Evolutionary conservation across 129 eudicot species (phyloP).

Genomic region (Arctium lappa): DNA sequence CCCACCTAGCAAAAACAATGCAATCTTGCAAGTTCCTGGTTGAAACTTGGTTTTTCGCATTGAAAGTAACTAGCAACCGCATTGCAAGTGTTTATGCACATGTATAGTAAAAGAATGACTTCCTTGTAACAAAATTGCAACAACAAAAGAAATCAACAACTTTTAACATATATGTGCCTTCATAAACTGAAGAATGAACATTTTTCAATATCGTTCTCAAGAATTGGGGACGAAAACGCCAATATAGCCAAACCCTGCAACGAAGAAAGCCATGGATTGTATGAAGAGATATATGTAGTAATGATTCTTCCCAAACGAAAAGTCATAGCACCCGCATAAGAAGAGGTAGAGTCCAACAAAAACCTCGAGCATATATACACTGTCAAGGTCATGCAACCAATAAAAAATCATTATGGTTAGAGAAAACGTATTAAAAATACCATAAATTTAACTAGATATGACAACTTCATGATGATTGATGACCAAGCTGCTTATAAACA

Average conservation of each 20-base stretch:
- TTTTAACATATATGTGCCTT: background rate
- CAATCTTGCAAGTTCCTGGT: background rate
- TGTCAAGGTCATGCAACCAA: slow-evolving; percentile 23
- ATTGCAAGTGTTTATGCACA: slow-evolving; percentile 4
- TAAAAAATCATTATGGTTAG: background rate
- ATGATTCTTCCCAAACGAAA: slow-evolving; percentile 45
- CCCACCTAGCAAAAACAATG: background rate
- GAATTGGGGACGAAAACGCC: slow-evolving; percentile 57
- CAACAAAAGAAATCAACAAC: background rate
- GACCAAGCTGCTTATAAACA: background rate
- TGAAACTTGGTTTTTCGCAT: too few species aligned
- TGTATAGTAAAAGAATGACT: slow-evolving; percentile 27
- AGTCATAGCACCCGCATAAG: slow-evolving; percentile 67
- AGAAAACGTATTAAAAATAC: background rate
- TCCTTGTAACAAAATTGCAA: slow-evolving; percentile 22
- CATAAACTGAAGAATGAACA: background rate
- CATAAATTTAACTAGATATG: background rate
- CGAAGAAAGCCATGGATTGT: slow-evolving; percentile 67
- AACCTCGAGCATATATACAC: slow-evolving; percentile 56
- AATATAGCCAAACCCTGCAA: slow-evolving; percentile 63
- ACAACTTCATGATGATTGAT: background rate
- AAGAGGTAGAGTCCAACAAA: slow-evolving; percentile 48
- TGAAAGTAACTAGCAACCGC: slow-evolving; percentile 6
- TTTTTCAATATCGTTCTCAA: background rate
- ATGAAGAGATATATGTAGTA: slow-evolving; percentile 62